Percentiles rank a stretch among this genome's conserved stretches.
phyloP scores from a whole-genome alignment of 371 early-diverging fungal genomes.

The Sporodiniella umbellata region DNA sequence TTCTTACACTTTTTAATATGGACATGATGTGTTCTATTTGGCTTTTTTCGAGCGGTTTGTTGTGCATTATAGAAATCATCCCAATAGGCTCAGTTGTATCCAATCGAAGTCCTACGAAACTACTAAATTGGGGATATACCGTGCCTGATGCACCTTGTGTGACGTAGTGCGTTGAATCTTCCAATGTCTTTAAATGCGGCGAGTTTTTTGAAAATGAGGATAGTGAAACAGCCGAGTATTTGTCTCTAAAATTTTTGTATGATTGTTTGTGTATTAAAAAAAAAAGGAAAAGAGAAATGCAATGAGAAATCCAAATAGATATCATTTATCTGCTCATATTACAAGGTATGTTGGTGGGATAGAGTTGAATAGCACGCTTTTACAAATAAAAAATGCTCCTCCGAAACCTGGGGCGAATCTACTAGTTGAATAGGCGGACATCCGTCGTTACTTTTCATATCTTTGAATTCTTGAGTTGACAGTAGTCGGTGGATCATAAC shows the following conservation, averaged over 20 bases:
- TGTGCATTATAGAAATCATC: slow-evolving; percentile 13
- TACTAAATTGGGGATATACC: slow-evolving; percentile 12
- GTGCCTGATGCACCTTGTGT: slow-evolving; percentile 5
- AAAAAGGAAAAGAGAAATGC: background rate
- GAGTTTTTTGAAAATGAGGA: slow-evolving; percentile 6
- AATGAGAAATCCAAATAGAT: background rate
- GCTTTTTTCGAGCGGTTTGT: slow-evolving; percentile 10
- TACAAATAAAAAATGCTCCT: slow-evolving; percentile 6
- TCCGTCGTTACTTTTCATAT: slow-evolving; percentile 18
- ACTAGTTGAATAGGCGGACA: slow-evolving; percentile 8
- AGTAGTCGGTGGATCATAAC: slow-evolving; percentile 20
- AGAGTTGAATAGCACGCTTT: slow-evolving; percentile 13
- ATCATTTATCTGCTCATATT: background rate
- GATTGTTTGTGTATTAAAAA: no score
- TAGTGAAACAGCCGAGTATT: slow-evolving; percentile 11
- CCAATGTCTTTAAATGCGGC: slow-evolving; percentile 14
- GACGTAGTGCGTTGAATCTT: slow-evolving; percentile 6
- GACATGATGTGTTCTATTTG: slow-evolving; percentile 5
- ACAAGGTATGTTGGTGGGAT: slow-evolving; percentile 5
- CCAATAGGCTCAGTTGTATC: slow-evolving; percentile 12
- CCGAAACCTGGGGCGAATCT: background rate
- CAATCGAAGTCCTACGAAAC: slow-evolving; percentile 18
- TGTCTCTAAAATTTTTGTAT: slow-evolving; percentile 10
- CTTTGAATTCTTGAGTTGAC: slow-evolving; percentile 14
- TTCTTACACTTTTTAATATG: slow-evolving; percentile 30